These are phyloP conservation scores for Ricinus communis DNA, from an alignment of 345 rosid genomes.

Conservation along the genomic window DNA sequence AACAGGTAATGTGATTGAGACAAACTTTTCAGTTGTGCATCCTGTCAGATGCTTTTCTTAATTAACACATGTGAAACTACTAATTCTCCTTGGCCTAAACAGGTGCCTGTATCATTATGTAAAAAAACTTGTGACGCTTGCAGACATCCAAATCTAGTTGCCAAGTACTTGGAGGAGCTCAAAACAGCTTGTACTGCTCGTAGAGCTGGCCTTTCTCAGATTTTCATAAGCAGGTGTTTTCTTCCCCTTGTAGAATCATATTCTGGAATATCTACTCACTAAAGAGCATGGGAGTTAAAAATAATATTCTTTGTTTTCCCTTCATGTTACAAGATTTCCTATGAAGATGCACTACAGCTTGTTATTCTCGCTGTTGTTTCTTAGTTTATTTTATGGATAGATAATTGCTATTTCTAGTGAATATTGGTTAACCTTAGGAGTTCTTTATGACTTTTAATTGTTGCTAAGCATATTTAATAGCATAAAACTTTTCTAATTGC, in stretches of 20 bases:
- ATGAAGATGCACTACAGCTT: not conserved
- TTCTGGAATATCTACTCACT: not conserved
- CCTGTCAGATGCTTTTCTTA: slow-evolving; percentile 1
- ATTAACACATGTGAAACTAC: slow-evolving; percentile 7
- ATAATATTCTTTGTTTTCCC: too few species aligned
- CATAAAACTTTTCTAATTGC: not conserved
- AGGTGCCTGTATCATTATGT: slow-evolving; percentile 67
- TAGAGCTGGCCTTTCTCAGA: slow-evolving; percentile 53
- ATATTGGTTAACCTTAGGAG: not conserved
- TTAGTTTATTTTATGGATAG: too few species aligned
- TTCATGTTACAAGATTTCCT: not conserved
- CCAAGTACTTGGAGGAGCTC: slow-evolving; percentile 68
- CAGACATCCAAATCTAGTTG: slow-evolving; percentile 66
- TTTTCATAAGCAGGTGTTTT: slow-evolving; percentile 61
- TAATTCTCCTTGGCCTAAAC: slow-evolving; percentile 13
- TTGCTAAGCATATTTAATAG: not conserved
- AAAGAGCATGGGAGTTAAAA: not conserved
- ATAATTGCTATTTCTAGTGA: not conserved
- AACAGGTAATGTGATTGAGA: slow-evolving; percentile 50
- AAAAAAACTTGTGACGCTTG: slow-evolving; percentile 84
- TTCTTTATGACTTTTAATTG: not conserved
- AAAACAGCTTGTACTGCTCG: slow-evolving; percentile 34
- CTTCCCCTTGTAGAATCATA: not conserved
- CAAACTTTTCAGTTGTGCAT: not conserved
- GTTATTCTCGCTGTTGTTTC: too few species aligned